Evolutionary conservation across 139 green algal genomes (phyloP).

Genomic region (Closterium sp.): DNA sequence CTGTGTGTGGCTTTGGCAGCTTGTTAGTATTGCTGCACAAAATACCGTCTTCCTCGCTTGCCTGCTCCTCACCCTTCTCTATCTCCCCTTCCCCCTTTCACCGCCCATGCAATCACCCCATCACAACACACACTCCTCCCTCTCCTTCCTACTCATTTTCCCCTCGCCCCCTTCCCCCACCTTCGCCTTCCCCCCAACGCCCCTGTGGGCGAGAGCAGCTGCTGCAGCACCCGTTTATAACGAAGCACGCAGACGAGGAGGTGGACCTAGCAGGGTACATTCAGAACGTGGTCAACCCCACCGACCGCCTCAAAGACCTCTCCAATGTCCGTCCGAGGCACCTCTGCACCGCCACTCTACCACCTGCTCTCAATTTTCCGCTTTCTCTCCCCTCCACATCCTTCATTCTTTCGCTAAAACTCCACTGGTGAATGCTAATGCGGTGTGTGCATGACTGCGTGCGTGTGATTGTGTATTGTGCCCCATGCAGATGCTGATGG

Average conservation of each 20-base stretch:
- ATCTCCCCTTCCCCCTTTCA: too few species aligned
- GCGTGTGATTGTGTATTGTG: not conserved
- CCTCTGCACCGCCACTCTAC: not conserved
- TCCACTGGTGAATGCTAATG: too few species aligned
- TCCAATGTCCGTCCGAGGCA: conserved; percentile 23
- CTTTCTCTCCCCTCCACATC: not conserved
- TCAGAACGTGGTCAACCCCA: conserved; percentile 47
- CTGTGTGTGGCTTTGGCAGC: not conserved
- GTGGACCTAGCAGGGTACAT: conserved; percentile 43
- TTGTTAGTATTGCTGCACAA: not conserved
- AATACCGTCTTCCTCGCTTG: not conserved
- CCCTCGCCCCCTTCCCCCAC: not conserved
- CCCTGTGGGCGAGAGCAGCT: conserved; percentile 29
- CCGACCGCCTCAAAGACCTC: conserved; percentile 40
- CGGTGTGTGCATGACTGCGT: too few species aligned
- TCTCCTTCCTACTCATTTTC: too few species aligned
- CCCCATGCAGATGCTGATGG: conserved; percentile 48
- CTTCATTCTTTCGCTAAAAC: not conserved
- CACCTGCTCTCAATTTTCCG: not conserved
- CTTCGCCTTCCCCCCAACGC: not conserved
- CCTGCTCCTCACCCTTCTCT: not conserved
- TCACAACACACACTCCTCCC: not conserved
- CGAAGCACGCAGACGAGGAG: conserved; percentile 21
- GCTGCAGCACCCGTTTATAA: conserved; percentile 51
- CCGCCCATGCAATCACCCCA: not conserved